Evolutionary conservation across 2,329 filamentous ascomycete genomes (phyloP), one percentile per base, ranked within the genome.

Genomic region (Exophiala phaeomuriformis): DNA sequence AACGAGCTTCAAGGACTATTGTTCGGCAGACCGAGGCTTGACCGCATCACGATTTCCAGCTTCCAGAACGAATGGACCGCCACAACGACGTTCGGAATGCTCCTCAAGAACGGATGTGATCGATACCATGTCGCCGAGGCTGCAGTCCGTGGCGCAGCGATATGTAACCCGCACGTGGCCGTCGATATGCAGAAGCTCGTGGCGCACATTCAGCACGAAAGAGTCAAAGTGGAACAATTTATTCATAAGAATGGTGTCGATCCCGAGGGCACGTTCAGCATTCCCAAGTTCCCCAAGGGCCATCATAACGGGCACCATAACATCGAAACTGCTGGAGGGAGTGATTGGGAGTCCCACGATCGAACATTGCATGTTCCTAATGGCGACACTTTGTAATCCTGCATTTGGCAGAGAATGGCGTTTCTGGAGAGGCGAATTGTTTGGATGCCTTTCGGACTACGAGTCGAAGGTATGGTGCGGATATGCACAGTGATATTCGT

Each of bases 1-100:
- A 73, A 75, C 1, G 82, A 85, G 64, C 65, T 86, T 51, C 75
- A 79, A 53, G 81, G 81, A 0, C 64, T 85, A 27, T 66, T 85
- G 2, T 85, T 85, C 62, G 80, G 79, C 0, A 71, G 81, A 1
- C 72, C 72, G 0, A 67, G 70, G 5, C 60, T 78, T 6, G 71
- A 78, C 4, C 72, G 80, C 2, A 74, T 83, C 57, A 74, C 67
- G 0, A 76, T 85, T 5, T 75, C 74, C 10, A 80, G 77, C 2
- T 86, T 85, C 59, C 75, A 75, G 31, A 82, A 86, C 62, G 82
- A 86, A 66, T 82, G 81, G 0, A 80, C 73, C 49, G 85, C 82
- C 0, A 85, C 81, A 0, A 85, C 82, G 4, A 33, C 47, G 19
- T 53, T 53, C 12, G 40, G 43, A 2, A 53, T 33, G 27, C 28